Conservation (phyloP, 2,329 filamentous ascomycete genomes). For the Incumbomyces delicatus region DNA sequence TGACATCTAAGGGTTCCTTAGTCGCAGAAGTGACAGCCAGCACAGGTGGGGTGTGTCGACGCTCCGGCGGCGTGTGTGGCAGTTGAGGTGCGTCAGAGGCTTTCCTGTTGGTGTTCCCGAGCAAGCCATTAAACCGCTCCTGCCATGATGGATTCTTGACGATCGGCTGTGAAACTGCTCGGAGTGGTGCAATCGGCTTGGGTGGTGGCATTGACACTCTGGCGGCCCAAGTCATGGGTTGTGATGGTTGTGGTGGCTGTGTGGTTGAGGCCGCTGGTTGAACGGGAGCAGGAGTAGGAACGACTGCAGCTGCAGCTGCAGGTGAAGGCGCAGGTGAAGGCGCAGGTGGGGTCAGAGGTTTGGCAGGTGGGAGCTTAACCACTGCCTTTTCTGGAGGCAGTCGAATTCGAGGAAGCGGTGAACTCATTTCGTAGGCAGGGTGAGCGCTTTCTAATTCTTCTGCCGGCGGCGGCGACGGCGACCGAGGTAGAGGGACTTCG, state of each 20-base stretch:
- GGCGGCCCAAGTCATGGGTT: constrained; percentile 29
- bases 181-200: constrained; percentile 29
- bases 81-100: not conserved
- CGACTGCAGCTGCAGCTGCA: constrained; percentile 8
- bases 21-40: constrained; percentile 5
- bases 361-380: constrained; percentile 59
- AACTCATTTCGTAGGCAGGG: constrained; percentile 45
- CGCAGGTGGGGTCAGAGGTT: constrained; percentile 18
- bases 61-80: not conserved
- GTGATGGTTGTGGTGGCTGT: constrained; percentile 15
- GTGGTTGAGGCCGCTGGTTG: constrained; percentile 19
- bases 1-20: constrained; percentile 22
- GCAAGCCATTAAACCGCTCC: constrained; percentile 61
- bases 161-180: constrained; percentile 32
- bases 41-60: constrained; percentile 10
- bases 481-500: constrained; percentile 25
- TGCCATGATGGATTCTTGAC: constrained; percentile 36
- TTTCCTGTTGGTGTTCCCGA: constrained; percentile 43
- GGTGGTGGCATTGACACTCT: constrained; percentile 25
- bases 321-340: constrained; percentile 16
- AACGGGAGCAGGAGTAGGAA: constrained; percentile 12
- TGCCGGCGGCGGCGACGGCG: constrained; percentile 46
- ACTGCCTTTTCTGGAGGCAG: constrained; percentile 56
- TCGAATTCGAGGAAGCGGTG: constrained; percentile 44
- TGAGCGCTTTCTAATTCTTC: constrained; percentile 45